Evolutionary conservation across 345 rosid genomes (phyloP).

Genomic region (Hibiscus syriacus): DNA sequence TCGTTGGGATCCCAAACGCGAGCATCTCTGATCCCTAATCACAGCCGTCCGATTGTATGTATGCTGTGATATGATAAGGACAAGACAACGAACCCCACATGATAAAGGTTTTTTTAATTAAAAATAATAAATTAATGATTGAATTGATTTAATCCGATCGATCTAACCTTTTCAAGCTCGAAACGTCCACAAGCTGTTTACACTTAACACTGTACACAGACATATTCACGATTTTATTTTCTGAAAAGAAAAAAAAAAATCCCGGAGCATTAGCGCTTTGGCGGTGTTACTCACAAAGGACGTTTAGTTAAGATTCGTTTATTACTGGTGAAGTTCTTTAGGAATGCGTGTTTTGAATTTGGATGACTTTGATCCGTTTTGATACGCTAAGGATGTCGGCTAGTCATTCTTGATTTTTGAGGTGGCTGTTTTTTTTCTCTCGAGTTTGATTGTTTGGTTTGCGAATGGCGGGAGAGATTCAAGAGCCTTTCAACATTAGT

Average conservation of each 20-base stretch:
- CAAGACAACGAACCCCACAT: slow-evolving; percentile 18
- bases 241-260: neutral
- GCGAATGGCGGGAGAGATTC: slow-evolving; percentile 60
- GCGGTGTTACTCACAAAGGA: too few species aligned
- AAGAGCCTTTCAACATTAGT: slow-evolving; percentile 49
- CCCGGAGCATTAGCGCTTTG: neutral
- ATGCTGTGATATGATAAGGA: slow-evolving; percentile 3
- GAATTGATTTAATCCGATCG: too few species aligned
- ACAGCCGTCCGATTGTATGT: slow-evolving; percentile 5
- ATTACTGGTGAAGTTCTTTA: neutral
- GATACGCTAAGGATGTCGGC: neutral
- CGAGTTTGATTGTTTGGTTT: too few species aligned
- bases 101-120: neutral
- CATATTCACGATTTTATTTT: neutral
- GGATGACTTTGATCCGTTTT: neutral
- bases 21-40: slow-evolving; percentile 7
- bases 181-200: neutral
- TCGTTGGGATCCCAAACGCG: neutral
- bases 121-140: neutral
- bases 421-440: neutral
- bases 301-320: too few species aligned
- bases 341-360: slow-evolving; percentile 1
- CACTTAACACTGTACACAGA: neutral
- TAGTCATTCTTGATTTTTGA: neutral
- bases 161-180: slow-evolving; percentile 9